Evolutionary conservation across 345 rosid species (phyloP).

Genomic region (Mallotus nudiflorus): DNA sequence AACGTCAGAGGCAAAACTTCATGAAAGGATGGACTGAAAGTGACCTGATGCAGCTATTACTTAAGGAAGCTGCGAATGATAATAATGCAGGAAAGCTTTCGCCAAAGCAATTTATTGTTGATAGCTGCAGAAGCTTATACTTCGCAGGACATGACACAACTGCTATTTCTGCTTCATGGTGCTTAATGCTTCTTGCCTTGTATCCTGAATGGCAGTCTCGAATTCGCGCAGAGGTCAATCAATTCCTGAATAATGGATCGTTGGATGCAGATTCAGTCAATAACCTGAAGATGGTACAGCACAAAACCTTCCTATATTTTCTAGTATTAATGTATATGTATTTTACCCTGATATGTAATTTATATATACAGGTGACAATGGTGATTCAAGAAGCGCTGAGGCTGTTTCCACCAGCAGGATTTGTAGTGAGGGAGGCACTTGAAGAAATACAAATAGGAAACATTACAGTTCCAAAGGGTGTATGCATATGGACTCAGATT

Average conservation of each 20-base stretch:
- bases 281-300: conserved; percentile 40
- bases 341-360: no score
- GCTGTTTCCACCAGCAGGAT: conserved; percentile 22
- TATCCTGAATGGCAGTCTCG: conserved; percentile 72
- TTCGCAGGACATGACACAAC: conserved; percentile 78
- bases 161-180: conserved; percentile 79
- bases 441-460: conserved; percentile 14
- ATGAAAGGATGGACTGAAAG: conserved; percentile 28
- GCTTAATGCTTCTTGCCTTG: conserved; percentile 76
- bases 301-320: no score
- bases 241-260: conserved; percentile 34
- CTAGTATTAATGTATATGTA: no score
- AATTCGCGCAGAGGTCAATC: conserved; percentile 49
- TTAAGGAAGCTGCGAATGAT: conserved; percentile 52
- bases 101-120: conserved; percentile 60
- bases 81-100: conserved; percentile 37
- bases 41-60: conserved; percentile 65
- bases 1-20: conserved; percentile 35
- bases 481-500: conserved; percentile 24
- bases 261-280: conserved; percentile 46
- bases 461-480: conserved; percentile 18
- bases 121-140: conserved; percentile 81
- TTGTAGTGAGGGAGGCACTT: conserved; percentile 21
- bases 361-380: conserved; percentile 13
- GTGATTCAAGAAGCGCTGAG: conserved; percentile 20